phyloP scores from a whole-genome alignment of 73 alveolate genomes.

The Tetrahymena malaccensis region DNA sequence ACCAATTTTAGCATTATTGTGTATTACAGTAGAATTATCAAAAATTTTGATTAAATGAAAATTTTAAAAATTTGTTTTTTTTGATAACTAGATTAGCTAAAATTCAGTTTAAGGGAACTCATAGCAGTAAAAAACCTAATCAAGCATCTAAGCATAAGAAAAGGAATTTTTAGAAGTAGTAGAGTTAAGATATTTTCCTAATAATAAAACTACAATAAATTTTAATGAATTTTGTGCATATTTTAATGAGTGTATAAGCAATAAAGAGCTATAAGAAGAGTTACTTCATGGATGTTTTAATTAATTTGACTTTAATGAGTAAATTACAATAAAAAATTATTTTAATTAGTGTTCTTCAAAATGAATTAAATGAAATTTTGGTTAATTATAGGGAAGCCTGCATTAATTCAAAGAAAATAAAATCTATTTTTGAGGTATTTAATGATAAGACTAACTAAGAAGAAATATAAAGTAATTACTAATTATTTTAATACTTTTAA shows the following conservation, averaged over 20 bases:
- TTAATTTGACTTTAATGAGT: conserved; percentile 11
- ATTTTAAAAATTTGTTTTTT: neutral
- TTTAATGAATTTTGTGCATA: conserved; percentile 17
- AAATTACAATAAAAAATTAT: neutral
- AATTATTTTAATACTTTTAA: too few species aligned
- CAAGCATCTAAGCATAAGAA: neutral
- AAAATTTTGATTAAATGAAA: too few species aligned
- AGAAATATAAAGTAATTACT: conserved; percentile 17
- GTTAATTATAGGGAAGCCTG: neutral
- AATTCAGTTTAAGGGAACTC: neutral
- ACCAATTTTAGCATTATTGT: too few species aligned
- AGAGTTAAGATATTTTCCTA: conserved; percentile 33
- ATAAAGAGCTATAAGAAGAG: conserved; percentile 24
- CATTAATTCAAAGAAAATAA: conserved; percentile 26
- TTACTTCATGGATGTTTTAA: conserved; percentile 6
- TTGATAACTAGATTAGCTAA: neutral
- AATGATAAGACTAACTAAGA: conserved; percentile 31
- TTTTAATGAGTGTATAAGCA: conserved; percentile 27
- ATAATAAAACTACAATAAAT: conserved; percentile 20
- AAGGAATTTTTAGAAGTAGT: neutral
- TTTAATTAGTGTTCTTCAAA: neutral
- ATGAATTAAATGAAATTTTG: neutral
- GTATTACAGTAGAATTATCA: neutral
- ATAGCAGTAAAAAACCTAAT: neutral
- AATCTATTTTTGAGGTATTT: conserved; percentile 5